phyloP scores from a whole-genome alignment of 495 filamentous ascomycete species.

The Penicillium chermesinum region DNA sequence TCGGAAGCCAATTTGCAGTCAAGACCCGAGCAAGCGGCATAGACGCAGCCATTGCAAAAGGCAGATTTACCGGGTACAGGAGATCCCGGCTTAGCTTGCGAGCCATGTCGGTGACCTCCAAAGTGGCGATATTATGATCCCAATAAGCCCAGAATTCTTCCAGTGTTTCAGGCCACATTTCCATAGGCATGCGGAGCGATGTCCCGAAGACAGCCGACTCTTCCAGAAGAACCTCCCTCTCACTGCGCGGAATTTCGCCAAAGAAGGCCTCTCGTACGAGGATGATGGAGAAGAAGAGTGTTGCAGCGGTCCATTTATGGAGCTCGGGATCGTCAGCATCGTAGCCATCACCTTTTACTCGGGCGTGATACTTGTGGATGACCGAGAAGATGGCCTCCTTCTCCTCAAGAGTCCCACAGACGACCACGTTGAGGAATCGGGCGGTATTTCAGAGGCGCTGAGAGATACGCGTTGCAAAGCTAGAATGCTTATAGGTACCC shows the following conservation, averaged over 20 bases:
- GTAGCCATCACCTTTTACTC: conserved; percentile 17
- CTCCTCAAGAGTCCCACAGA: conserved; percentile 11
- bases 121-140: conserved; percentile 15
- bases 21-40: conserved; percentile 8
- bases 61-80: conserved; percentile 11
- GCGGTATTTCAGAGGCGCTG: conserved; percentile 15
- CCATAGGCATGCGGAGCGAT: conserved; percentile 11
- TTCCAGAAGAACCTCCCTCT: conserved; percentile 10
- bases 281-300: conserved; percentile 11
- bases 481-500: conserved; percentile 13
- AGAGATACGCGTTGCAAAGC: conserved; percentile 13
- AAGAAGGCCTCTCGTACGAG: conserved; percentile 15
- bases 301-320: conserved; percentile 18
- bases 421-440: conserved; percentile 14
- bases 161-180: conserved; percentile 14
- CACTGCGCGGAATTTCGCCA: conserved; percentile 3
- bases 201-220: conserved; percentile 16
- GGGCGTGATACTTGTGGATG: conserved; percentile 10
- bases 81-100: conserved; percentile 11
- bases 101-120: conserved; percentile 17
- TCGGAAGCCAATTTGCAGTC: conserved; percentile 14
- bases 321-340: conserved; percentile 16
- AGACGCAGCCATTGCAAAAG: conserved; percentile 2
- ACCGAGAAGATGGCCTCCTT: conserved; percentile 14
- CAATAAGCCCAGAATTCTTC: conserved; percentile 16